Evolutionary conservation across 1,284 basidiomycete species (phyloP), one percentile per base, ranked within the genome.

Genomic region (Irpex lacteus): DNA sequence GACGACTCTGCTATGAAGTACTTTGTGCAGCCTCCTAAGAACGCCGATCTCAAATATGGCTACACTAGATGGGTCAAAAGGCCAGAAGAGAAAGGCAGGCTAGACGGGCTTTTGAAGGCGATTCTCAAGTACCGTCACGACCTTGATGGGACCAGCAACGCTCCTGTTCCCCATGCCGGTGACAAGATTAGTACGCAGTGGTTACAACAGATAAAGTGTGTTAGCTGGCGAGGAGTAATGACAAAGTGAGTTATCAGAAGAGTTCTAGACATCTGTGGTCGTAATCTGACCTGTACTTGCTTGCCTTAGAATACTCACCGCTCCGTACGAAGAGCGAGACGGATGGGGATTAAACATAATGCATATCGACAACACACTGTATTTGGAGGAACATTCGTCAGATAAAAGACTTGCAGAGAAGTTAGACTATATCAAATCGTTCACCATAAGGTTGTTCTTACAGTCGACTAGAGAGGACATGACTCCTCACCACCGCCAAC

Each of bases 211-310:
- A 78, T 88, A 32, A 83, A 84, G 54, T 83, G 94, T 32, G 82
- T 96, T 49, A 86, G 89, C 4, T 97, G 95, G 94, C 82, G 95
- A 71, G 97, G 96, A 3, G 87, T 98, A 63, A 87, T 98, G 78
- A 98, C 96, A 64, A 96, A 91, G 91, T 94, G 80, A 80, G 85
- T 76, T 64, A 73, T 72, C 36, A 8, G 32, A 21, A 5, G 15
- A 60, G 18, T 26, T 8, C 9, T 32, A 26, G 44, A 34, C 52
- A 34, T 47, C 15, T 37, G 19, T 34, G 18, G 26, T 55, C n/a
- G 49, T 37, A 40, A 4, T 15, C 54, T 60, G n/a, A 50, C 26
- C 19, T 44, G 49, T 66, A 67, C 60, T 59, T 71, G 72, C 74
- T 76, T 69, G 72, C 73, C 87, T 85, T 71, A 88, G 87, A 69